Evolutionary conservation across 1,284 basidiomycete genomes (phyloP), one percentile per base, ranked within the genome.

Genomic region (Ganoderma lucidum): DNA sequence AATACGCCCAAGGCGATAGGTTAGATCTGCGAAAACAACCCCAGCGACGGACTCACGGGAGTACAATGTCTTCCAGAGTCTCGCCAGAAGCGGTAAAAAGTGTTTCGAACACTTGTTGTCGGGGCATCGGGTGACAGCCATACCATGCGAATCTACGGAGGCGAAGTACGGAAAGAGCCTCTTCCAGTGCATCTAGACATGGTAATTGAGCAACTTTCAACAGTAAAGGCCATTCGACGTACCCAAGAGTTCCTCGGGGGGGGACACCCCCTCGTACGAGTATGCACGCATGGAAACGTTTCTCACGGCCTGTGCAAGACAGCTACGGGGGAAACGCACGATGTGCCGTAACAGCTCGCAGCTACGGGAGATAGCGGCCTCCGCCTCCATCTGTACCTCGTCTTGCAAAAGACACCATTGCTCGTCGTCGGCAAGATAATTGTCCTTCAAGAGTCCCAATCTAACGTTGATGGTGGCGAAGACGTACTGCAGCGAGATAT

Each of bases 401-500:
- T 30, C 10, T 28, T 9, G 23, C 3, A 14, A 12, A 3, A 2
- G 1, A 12, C 48, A n/a, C 9, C 23, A 10, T 53, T 37, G 37
- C 9, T 30, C 48, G 12, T 28, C 10, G 10, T 23, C 23, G 8
- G 23, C 48, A 9, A 28, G 2, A 30, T 28, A 53, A 23, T 10
- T 4, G 9, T 53, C 23, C 12, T 9, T 53, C 23, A 53, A 10
- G 17, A 53, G n/a, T 6, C 64, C 64, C n/a, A 66, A 53, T 23
- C 28, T 17, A 14, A 66, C 4, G 3, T 45, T 61, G 58, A 66
- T 37, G 17, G 23, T 28, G 10, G 64, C 60, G n/a, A 66, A 66
- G 9, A 66, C 45, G 9, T 30, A 15, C 3, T 35, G 28, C 30
- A 66, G n/a, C 6, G 64, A 32, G 44, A 61, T 19, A 17, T 62